Base-by-base conservation (phyloP, 768 basidiomycete species). In the Leccinum truebloodii region DNA sequence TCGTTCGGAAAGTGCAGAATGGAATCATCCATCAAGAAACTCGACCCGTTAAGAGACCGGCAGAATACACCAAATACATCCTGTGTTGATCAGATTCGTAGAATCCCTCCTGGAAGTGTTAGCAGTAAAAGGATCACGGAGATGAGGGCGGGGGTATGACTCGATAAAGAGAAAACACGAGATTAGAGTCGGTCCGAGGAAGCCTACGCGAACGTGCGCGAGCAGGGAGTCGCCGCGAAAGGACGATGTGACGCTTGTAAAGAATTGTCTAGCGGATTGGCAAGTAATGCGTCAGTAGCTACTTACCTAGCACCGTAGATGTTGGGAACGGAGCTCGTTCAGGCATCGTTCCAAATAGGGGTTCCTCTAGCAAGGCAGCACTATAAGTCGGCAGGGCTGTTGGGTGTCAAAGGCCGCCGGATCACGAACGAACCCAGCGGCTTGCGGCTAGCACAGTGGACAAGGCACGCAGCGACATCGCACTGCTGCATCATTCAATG, bases 141-240 rank as follows among this genome's bases (percentile, higher is more conserved):
- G 48, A 49, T 22, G 49, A 6, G 26, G 51, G 30, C 24, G 16
- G 50, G n/a, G 7, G 20, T 10, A 26, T 28, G 16, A 51, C 26
- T 26, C 12, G 26, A 52, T 30, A 52, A 52, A 52, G 18, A n/a
- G 30, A 32, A 6, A 10, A 32, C 51, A 32, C 39, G 14, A 18
- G 16, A 6, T 51, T n/a, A 46, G 28, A 51, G 46, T 46, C 39
- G 53, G 48, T 28, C 58, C 49, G 32, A 61, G 16, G 37, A 34
- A 53, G 55, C 24, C 24, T 26, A 39, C 3, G 24, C 26, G 32
- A 54, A 57, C 54, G 61, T 64, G 61, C 57, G 49, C 55, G 6
- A 7, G 41, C 8, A 10, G 26, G 30, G 22, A 24, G 30, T 54
- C 60, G n/a, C n/a, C 30, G 16, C 22, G 28, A 28, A 39, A 10